Percentiles rank a stretch among this genome's conserved stretches.
phyloP scores from a whole-genome alignment of 805 yeast genomes.

The Cyberlindnera misumaiensis region DNA sequence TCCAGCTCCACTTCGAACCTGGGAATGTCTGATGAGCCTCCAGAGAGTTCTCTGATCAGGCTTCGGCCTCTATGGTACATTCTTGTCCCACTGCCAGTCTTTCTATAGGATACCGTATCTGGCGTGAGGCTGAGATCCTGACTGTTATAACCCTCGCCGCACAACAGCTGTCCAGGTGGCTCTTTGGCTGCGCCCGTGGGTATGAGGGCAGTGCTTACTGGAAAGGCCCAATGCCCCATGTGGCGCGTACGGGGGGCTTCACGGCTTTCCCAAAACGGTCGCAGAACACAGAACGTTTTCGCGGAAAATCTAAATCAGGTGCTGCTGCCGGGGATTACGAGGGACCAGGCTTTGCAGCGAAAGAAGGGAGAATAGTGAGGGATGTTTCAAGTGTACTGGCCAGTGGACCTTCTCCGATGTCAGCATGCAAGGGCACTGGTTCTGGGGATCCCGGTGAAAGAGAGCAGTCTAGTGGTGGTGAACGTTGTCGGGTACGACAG shows the following conservation, averaged over 20 bases:
- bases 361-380: background rate
- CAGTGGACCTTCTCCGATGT: constrained; percentile 22
- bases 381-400: constrained; percentile 27
- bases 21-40: too few species aligned
- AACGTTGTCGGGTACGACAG: constrained; percentile 7
- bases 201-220: too few species aligned
- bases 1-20: background rate
- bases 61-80: constrained; percentile 1
- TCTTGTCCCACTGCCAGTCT: background rate
- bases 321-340: too few species aligned
- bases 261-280: too few species aligned
- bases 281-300: too few species aligned
- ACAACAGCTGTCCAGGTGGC: too few species aligned
- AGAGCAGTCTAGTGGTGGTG: constrained; percentile 7
- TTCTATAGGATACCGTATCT: too few species aligned
- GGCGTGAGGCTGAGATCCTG: background rate
- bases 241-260: too few species aligned
- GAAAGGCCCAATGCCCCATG: too few species aligned
- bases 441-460: constrained; percentile 9
- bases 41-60: background rate
- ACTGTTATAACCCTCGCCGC: background rate
- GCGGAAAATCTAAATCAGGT: too few species aligned
- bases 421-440: constrained; percentile 4
- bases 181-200: too few species aligned
- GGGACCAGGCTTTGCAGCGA: too few species aligned